Base-by-base conservation (phyloP, 306 rosid genomes). In the Quercus alba region DNA sequence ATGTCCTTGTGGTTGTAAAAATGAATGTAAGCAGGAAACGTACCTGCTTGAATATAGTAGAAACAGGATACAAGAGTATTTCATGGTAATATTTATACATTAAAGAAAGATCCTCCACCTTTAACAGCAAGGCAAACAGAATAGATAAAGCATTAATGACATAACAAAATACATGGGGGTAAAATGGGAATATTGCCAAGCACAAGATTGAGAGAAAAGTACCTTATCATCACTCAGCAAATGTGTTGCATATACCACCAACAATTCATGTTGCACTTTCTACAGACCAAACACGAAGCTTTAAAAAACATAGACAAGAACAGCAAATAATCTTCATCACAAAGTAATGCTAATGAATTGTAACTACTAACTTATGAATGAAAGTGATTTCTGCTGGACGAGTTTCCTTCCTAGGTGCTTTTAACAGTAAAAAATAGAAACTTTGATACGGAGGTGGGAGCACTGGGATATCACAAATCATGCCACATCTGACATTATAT, bases 161-260 rank as follows among this genome's bases (percentile, higher is more conserved):
- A 5, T 66, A 41, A 59, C 7, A 55, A 71, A 11, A 64, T 23
- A 69, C 23, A 21, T 21, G 23, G 23, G 44, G 62, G 70, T 9
- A 33, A 85, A 58, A 72, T 1, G 0, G 5, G 26, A 76, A 41
- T 44, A 58, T 51, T 51, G 3, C 72, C 52, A 70, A 61, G 17
- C 64, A 80, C 59, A 31, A 15, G 11, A 5, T 30, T 61, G 3
- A 30, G 38, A 21, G 18, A 26, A 33, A 49, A 54, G 38, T 88
- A 94, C 98, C 94, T 91, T 93, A 77, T 94, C 97, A 62, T 93
- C 97, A 83, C 95, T 85, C 75, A 90, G 95, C 84, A 94, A 85
- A 33, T 91, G 97, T 30, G 88, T 90, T 66, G 94, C 91, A 80
- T 91, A 85, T 59, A 89, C 93, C 17, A 92, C 86, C 88, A 94